Base-by-base conservation (phyloP, 208 protist genomes). In the Acanthamoeba rhysodes region DNA sequence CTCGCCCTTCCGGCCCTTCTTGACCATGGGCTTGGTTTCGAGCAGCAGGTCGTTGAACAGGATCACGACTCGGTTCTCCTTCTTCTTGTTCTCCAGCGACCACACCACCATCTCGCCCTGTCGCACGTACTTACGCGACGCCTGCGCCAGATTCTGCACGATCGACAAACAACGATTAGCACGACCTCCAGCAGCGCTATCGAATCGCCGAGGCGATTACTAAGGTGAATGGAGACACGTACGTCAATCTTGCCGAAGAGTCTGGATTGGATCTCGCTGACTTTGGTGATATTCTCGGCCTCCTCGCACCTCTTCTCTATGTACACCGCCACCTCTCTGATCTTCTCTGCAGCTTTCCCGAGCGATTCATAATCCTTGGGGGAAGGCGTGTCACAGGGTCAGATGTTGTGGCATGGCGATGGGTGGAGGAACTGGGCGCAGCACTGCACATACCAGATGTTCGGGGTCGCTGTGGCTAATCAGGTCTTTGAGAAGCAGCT, bases 21-120 rank as follows among this genome's bases (percentile, higher is more conserved):
- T 94, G 27, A 66, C 32, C 64, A 78, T 72, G 66, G 90, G 90
- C 64, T 78, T 94, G 22, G 90, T 57, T 32, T 94, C 90, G 29
- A 94, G 45, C 27, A 94, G 62, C n/a, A 94, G 68, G 50, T 94
- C 90, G 50, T 94, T 94, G 45, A 94, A 94, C 32, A 94, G 53
- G 90, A 94, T 57, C 12, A 94, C 62, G 14, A 91, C 62, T 22
- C 84, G 84, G 22, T 91, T 68, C 84, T 80, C 72, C 72, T 80
- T 80, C 72, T 80, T 80, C 72, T 80, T 80, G 72, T 80, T 80
- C 72, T 80, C 72, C 72, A 80, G 72, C 29, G 72, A 80, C 72
- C 84, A 59, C 53, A 91, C 84, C 16, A 68, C 62, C 41, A 91
- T 72, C 34, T 68, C 55, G 62, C 84, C 84, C 27, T 91, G 55